Percentiles rank a stretch among this genome's conserved stretches.
Conservation (phyloP, 2,329 filamentous ascomycete genomes). For the Trichophyton simii region DNA sequence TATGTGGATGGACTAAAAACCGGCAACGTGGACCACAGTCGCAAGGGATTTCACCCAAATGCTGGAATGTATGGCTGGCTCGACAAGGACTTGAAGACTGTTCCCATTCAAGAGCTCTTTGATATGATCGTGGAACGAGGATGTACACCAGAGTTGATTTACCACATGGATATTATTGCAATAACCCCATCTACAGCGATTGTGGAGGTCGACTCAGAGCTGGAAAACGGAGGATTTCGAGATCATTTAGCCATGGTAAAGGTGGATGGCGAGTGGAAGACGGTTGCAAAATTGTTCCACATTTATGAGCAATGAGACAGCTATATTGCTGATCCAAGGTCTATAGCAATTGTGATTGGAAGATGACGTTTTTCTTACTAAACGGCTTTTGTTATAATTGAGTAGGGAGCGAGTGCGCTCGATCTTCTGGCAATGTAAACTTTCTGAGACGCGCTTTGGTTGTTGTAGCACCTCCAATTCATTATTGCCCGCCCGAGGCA, state of each 20-base stretch:
- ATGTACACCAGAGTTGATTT: not conserved
- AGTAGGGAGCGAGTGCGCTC: too few species aligned
- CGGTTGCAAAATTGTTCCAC: not conserved
- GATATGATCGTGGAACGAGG: slow-evolving; percentile 1
- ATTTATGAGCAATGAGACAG: not conserved
- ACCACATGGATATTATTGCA: not conserved
- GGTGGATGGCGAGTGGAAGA: not conserved
- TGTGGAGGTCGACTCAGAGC: not conserved
- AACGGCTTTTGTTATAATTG: too few species aligned
- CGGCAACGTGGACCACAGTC: not conserved
- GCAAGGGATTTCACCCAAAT: not conserved
- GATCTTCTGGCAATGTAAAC: too few species aligned
- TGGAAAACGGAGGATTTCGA: not conserved
- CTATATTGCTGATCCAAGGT: not conserved
- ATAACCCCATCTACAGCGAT: not conserved
- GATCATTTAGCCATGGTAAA: not conserved
- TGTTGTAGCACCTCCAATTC: too few species aligned
- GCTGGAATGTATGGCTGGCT: not conserved
- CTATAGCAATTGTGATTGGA: too few species aligned
- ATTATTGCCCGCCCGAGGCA: too few species aligned
- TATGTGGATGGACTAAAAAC: not conserved
- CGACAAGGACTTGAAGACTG: not conserved
- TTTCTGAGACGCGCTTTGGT: too few species aligned
- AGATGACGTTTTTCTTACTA: too few species aligned
- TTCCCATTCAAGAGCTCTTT: not conserved